A percentile compares a stretch with the other conserved stretches of the same genome.
phyloP scores from a whole-genome alignment of 1,284 basidiomycete genomes.

The Rhizopogon parksii region DNA sequence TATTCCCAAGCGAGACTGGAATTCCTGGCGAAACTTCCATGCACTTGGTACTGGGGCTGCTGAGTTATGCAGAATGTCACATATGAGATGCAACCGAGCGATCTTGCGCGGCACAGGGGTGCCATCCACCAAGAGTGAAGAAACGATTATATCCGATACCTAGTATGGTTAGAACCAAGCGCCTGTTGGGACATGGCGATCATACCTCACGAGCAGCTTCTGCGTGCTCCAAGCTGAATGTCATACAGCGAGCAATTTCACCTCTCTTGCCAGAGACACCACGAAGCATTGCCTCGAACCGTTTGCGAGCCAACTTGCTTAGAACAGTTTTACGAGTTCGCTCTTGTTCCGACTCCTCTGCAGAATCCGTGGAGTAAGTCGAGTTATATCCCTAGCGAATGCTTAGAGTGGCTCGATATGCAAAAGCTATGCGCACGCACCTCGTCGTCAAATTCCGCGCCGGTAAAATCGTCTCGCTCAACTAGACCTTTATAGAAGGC shows the following conservation, averaged over 20 bases:
- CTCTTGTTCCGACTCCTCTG: conserved; percentile 88
- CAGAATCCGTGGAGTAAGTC: conserved; percentile 91
- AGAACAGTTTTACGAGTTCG: conserved; percentile 66
- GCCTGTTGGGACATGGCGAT: background rate
- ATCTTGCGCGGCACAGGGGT: conserved; percentile 96
- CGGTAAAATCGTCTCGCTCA: conserved; percentile 52
- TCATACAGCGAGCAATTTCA: conserved; percentile 91
- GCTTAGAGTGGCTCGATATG: conserved; percentile 3
- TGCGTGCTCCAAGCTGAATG: conserved; percentile 91
- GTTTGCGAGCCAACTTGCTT: conserved; percentile 68
- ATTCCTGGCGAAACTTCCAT: conserved; percentile 91
- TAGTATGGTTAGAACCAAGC: conserved; percentile 27
- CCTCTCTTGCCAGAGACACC: conserved; percentile 80
- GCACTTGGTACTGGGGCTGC: conserved; percentile 82
- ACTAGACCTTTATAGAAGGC: conserved; percentile 76
- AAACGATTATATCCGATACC: conserved; percentile 83
- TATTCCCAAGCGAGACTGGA: conserved; percentile 78
- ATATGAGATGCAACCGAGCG: conserved; percentile 89
- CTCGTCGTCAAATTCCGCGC: conserved; percentile 80
- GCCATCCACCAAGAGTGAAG: conserved; percentile 74
- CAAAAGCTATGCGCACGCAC: conserved; percentile 34
- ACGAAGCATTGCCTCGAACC: conserved; percentile 88
- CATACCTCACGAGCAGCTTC: conserved; percentile 84
- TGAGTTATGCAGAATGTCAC: conserved; percentile 96
- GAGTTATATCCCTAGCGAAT: conserved; percentile 75